Conservation (phyloP, 106 monocot species). For the Acorus gramineus region DNA sequence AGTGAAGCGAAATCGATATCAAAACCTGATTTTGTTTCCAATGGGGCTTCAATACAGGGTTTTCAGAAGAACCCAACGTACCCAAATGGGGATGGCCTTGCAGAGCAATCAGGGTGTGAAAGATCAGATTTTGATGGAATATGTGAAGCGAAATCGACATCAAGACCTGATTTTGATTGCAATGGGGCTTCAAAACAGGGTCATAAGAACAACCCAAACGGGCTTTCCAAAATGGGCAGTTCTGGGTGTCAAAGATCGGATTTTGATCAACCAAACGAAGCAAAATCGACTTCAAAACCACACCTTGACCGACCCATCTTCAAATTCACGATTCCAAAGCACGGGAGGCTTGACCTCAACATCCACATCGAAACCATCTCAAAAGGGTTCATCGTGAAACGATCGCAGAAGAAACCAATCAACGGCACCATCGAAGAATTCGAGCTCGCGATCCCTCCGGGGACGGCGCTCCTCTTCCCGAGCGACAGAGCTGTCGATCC, state of each 20-base stretch:
- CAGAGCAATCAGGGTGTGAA: background rate
- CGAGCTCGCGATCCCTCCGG: constrained; percentile 39
- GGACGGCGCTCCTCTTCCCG: constrained; percentile 64
- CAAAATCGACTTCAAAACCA: too few relatives aligned
- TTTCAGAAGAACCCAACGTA: background rate
- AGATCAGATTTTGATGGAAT: background rate
- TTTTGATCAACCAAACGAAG: constrained; percentile 1
- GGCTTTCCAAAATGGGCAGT: background rate
- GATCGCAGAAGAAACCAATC: constrained; percentile 41
- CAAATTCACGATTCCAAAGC: constrained; percentile 30
- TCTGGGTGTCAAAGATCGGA: background rate
- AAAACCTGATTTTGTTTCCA: background rate
- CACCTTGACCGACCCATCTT: constrained; percentile 8
- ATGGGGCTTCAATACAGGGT: background rate
- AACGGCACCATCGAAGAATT: constrained; percentile 34
- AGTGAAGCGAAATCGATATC: background rate
- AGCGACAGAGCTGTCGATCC: constrained; percentile 25
- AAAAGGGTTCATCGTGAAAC: constrained; percentile 54
- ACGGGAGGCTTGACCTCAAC: constrained; percentile 25
- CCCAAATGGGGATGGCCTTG: background rate
- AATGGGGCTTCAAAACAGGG: background rate
- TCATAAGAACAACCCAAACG: background rate
- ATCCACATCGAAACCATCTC: constrained; percentile 21
- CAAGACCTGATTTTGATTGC: background rate
- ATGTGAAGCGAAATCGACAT: background rate